Conservation (phyloP, 1,139 yeast genomes). For the Saccharomyces uvarum region DNA sequence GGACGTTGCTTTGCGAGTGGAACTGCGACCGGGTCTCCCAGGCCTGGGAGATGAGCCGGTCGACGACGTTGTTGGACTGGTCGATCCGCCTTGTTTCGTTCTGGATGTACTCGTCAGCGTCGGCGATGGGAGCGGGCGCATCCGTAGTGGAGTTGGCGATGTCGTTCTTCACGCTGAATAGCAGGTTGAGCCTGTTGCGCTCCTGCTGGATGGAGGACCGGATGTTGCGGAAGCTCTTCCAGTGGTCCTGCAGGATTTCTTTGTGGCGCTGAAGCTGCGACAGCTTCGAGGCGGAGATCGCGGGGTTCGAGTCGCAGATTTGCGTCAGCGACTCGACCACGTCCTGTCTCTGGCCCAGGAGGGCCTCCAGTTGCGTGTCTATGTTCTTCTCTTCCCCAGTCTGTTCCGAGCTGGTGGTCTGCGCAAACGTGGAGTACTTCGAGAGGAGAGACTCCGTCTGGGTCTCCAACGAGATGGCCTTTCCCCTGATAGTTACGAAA, state of each 20-base stretch:
- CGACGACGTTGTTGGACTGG: slow-evolving; percentile 67
- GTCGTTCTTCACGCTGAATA: slow-evolving; percentile 71
- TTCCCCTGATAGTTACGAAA: slow-evolving; percentile 47
- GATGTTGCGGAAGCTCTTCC: slow-evolving; percentile 54
- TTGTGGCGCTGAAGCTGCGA: slow-evolving; percentile 80
- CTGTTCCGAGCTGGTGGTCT: slow-evolving; percentile 42
- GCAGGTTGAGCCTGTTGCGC: slow-evolving; percentile 63
- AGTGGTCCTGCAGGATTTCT: slow-evolving; percentile 67
- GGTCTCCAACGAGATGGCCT: slow-evolving; percentile 49
- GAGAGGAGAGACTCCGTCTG: slow-evolving; percentile 46
- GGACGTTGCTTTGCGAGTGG: slow-evolving; percentile 55
- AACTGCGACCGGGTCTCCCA: slow-evolving; percentile 84
- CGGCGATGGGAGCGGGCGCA: slow-evolving; percentile 20
- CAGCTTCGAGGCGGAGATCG: slow-evolving; percentile 62
- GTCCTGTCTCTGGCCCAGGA: slow-evolving; percentile 38
- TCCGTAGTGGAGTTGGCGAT: slow-evolving; percentile 36
- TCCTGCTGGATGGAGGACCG: slow-evolving; percentile 58
- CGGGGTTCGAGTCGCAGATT: slow-evolving; percentile 49
- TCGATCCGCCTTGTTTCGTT: slow-evolving; percentile 73
- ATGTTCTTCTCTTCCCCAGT: slow-evolving; percentile 42
- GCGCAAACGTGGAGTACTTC: slow-evolving; percentile 47
- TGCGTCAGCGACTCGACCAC: slow-evolving; percentile 34
- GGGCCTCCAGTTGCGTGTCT: slow-evolving; percentile 38
- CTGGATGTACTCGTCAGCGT: slow-evolving; percentile 62
- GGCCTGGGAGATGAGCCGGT: slow-evolving; percentile 72